Evolutionary conservation across 2,329 filamentous ascomycete species (phyloP), one percentile per base, ranked within the genome.

Genomic region (Aspergillus fijiensis): DNA sequence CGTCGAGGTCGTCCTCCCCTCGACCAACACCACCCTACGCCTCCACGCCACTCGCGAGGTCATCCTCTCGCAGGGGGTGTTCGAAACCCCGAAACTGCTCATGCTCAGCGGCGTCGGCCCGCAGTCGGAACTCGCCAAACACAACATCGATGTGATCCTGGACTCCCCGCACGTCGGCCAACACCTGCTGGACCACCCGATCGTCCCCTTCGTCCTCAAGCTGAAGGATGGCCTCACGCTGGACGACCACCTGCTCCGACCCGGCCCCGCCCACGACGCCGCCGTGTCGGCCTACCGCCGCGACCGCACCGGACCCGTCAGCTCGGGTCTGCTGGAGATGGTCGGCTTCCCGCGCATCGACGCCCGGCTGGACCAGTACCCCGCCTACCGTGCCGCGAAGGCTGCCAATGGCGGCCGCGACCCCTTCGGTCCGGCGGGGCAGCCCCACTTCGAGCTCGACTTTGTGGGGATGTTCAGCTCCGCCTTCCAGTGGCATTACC

Each of bases 371-470:
- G 56, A 67, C 39, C 80, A 78, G 45, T 77, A 78, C 57, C 72
- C 75, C 1, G 76, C 79, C 49, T 88, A 87, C 64, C 70, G 72
- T 9, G 72, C 74, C 14, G 74, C 71, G 53, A 80, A 80, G 62
- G 72, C 71, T 11, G 64, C 69, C 3, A 80, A 81, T 55, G 75
- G 70, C 10, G 72, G 72, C 2, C 57, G 70, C 0, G 84, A 87
- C 57, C 84, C 84, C 2, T 86, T 86, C 66, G 80, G 80, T 1
- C 84, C 84, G 0, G 76, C 72, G 3, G 84, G 83, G 6, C 83
- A 87, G 70, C 84, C 85, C 27, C 84, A 87, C 63, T 86, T 87
- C 63, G 84, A 87, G 72, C 78, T 86, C 35, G 85, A 88, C 72
- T 88, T 88, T 65, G 81, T 88, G 11, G 76, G 79, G 55, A 80